Evolutionary conservation across 1,139 yeast genomes (phyloP).

Genomic region (Candida frijolesensis): DNA sequence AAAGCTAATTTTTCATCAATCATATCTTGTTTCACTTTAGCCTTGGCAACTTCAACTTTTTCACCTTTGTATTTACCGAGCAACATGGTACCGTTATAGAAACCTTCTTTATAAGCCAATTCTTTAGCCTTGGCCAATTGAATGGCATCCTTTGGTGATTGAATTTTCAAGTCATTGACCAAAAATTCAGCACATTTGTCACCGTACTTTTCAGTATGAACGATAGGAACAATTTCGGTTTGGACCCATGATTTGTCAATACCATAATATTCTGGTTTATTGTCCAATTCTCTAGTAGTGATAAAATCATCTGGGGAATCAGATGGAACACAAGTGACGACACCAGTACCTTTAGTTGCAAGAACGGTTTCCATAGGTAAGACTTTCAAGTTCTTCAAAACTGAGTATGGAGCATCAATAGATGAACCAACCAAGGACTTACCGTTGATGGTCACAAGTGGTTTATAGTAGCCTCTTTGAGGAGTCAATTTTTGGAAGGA

Average conservation of each 20-base stretch:
- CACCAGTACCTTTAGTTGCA: constrained; percentile 97
- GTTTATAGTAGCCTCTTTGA: constrained; percentile 72
- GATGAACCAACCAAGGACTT: constrained; percentile 78
- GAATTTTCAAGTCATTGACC: constrained; percentile 85
- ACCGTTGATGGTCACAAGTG: constrained; percentile 68
- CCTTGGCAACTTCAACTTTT: constrained; percentile 88
- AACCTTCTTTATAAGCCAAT: constrained; percentile 94
- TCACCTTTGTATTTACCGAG: constrained; percentile 85
- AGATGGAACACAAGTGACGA: constrained; percentile 97
- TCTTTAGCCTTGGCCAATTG: constrained; percentile 93
- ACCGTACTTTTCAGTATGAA: constrained; percentile 85
- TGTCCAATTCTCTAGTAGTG: constrained; percentile 78
- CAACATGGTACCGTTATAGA: constrained; percentile 82
- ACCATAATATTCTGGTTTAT: constrained; percentile 90
- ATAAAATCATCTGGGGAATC: constrained; percentile 97
- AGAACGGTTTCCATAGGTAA: constrained; percentile 98
- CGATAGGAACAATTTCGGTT: constrained; percentile 70
- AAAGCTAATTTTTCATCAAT: constrained; percentile 80
- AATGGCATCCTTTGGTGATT: constrained; percentile 89
- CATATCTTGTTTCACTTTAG: constrained; percentile 81
- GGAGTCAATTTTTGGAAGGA: constrained; percentile 93
- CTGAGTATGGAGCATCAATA: constrained; percentile 83
- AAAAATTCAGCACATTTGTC: constrained; percentile 83
- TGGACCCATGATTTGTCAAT: constrained; percentile 88
- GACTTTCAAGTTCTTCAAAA: constrained; percentile 70